A percentile compares a stretch with the other conserved stretches of the same genome.
phyloP scores from a whole-genome alignment of 495 filamentous ascomycete genomes.

The Schizothecium vesticola region DNA sequence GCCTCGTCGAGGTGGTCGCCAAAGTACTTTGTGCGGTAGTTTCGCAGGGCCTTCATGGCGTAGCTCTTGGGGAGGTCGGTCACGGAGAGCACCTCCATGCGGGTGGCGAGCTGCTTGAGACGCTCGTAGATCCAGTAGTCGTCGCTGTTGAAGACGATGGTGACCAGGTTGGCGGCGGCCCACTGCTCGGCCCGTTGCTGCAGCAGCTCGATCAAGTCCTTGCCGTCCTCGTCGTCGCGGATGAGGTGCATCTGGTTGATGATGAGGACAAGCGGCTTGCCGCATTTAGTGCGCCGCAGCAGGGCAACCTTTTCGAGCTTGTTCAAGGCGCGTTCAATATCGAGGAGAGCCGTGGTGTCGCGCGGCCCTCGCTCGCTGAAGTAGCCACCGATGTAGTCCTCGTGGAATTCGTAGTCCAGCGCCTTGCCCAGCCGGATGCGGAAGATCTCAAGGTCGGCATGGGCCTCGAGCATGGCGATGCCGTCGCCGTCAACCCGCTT shows the following conservation, averaged over 20 bases:
- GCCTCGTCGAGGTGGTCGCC: constrained; percentile 49
- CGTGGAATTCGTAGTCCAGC: constrained; percentile 84
- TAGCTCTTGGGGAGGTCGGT: constrained; percentile 70
- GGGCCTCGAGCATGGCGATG: constrained; percentile 90
- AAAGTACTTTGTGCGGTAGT: constrained; percentile 68
- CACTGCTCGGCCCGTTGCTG: constrained; percentile 95
- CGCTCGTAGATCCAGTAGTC: constrained; percentile 98
- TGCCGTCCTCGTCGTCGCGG: constrained; percentile 83
- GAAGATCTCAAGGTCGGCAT: constrained; percentile 92
- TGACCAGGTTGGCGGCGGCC: constrained; percentile 84
- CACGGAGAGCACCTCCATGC: constrained; percentile 86
- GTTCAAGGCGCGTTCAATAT: constrained; percentile 95
- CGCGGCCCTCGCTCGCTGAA: constrained; percentile 92
- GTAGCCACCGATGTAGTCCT: constrained; percentile 89
- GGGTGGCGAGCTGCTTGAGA: constrained; percentile 79
- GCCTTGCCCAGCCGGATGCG: constrained; percentile 87
- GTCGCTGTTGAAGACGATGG: constrained; percentile 86
- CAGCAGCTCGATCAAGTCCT: constrained; percentile 85
- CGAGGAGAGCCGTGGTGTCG: constrained; percentile 82
- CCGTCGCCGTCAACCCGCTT: constrained; percentile 79
- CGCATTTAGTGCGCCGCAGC: constrained; percentile 48
- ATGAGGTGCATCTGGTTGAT: constrained; percentile 89
- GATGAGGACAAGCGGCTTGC: constrained; percentile 74
- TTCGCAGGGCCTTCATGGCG: constrained; percentile 67
- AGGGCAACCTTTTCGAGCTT: constrained; percentile 95